phyloP scores from a whole-genome alignment of 257 asterid genomes.

The Nicotiana noctiflora region DNA sequence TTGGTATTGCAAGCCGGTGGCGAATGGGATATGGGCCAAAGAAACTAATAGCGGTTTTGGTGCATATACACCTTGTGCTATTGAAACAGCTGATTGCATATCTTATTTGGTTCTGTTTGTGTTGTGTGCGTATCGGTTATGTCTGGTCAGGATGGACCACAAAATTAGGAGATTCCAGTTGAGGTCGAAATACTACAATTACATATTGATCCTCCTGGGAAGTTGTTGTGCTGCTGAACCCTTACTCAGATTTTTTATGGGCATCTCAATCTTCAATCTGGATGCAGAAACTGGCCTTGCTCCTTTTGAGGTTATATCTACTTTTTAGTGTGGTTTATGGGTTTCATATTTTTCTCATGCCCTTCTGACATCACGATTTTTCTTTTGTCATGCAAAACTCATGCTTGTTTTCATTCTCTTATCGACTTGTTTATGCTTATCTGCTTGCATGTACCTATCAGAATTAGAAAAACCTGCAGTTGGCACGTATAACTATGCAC shows the following conservation, averaged over 20 bases:
- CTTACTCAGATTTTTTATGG: constrained; percentile 49
- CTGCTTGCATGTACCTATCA: background rate
- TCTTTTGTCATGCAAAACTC: background rate
- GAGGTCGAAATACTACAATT: constrained; percentile 56
- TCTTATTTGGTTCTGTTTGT: constrained; percentile 53
- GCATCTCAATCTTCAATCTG: constrained; percentile 53
- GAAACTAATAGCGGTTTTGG: constrained; percentile 57
- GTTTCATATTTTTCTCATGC: background rate
- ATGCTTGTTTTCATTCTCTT: background rate
- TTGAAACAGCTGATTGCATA: constrained; percentile 53
- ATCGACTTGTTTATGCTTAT: background rate
- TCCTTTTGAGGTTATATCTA: constrained; percentile 61
- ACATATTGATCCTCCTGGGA: constrained; percentile 44
- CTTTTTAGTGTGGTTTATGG: background rate
- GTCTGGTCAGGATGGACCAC: constrained; percentile 37
- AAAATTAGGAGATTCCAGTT: constrained; percentile 41
- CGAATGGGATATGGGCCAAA: constrained; percentile 54
- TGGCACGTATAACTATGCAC: background rate
- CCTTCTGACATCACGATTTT: background rate
- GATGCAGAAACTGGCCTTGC: constrained; percentile 50
- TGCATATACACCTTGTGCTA: constrained; percentile 74
- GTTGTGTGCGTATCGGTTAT: constrained; percentile 51
- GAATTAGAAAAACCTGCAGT: background rate
- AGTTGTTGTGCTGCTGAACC: constrained; percentile 61
- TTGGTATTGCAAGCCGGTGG: constrained; percentile 82